These are phyloP conservation scores for Populus nigra DNA, from an alignment of 345 rosid species.

Conservation along the genomic window DNA sequence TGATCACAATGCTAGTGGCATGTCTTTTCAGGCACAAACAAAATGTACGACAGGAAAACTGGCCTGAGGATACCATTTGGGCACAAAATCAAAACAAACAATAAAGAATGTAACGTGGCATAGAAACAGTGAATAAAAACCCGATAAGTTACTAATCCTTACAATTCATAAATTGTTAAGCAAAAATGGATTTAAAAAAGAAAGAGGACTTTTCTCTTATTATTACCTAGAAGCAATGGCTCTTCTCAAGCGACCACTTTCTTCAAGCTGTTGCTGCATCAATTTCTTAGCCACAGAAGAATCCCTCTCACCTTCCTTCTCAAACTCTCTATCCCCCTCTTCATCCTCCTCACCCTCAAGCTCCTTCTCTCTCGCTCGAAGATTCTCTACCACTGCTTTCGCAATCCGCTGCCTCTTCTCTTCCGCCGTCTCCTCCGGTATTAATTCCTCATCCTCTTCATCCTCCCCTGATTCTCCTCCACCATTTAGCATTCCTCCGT, in stretches of 20 bases:
- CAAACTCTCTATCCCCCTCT: conserved; percentile 39
- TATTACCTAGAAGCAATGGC: conserved; percentile 70
- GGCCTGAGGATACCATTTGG: background rate
- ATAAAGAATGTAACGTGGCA: background rate
- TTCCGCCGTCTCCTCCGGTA: conserved; percentile 47
- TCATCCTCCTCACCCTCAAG: conserved; percentile 35
- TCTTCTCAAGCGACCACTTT: conserved; percentile 75
- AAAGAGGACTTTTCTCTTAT: background rate
- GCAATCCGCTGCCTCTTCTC: conserved; percentile 79
- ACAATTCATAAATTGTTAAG: background rate
- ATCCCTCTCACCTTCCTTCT: conserved; percentile 60
- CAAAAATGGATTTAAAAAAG: background rate
- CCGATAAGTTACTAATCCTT: background rate
- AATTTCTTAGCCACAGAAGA: conserved; percentile 53
- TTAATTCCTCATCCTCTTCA: conserved; percentile 20
- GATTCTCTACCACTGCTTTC: conserved; percentile 40
- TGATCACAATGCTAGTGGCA: background rate
- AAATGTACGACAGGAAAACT: background rate
- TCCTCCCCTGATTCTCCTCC: conserved; percentile 43
- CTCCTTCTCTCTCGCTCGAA: conserved; percentile 37
- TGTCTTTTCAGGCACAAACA: background rate
- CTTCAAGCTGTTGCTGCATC: conserved; percentile 87
- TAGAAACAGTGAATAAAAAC: background rate
- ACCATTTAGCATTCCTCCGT: background rate
- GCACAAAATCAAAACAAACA: background rate